Evolutionary conservation across 129 eudicot genomes (phyloP), one percentile per base, ranked within the genome.

Genomic region (Ambrosia artemisiifolia): DNA sequence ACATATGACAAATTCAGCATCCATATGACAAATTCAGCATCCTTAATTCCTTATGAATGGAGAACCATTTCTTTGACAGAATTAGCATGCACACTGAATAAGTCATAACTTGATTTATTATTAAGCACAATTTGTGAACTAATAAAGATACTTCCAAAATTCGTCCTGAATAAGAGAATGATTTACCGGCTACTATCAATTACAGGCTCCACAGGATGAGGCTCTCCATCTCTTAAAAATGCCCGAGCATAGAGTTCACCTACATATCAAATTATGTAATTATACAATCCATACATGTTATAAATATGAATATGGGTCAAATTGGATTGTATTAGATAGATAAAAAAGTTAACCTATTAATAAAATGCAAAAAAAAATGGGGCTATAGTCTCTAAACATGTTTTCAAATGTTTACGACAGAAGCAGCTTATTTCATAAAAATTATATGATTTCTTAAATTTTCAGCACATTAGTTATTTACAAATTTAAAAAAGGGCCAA

Each of bases 231-330:
- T 81, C 97, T 84, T 78, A 95, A 66, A 86, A 95, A 95, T 50
- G 99, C 97, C 48, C 97, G 89, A n/a, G 99, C 99, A 88, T 90
- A 95, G 30, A 95, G 69, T 82, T 95, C 99, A 78, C 99, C 99
- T 95, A 69, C 53, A 65, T 60, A 46, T 69, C 20, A 63, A 30
- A 53, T 12, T 14, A 70, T 36, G 24, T 20, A 49, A 44, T 20
- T 7, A 17, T 47, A 63, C 34, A 60, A 57, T 40, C 49, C 49
- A n/a, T 56, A 16, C 17, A 32, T 49, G 12, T 67, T 32, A 66
- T 32, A 30, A 42, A 60, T n/a, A 14, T 30, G 60, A 67, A 67
- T 47, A 50, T 20, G 33, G 17, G 38, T 53, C 63, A 34, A 1
- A 17, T 36, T 51, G 18, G 50, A 33, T 35, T 11, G 50, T 34